Evolutionary conservation across 352 stramenopile genomes (phyloP), one percentile per base, ranked within the genome.

Genomic region (Pythium aristosporum): DNA sequence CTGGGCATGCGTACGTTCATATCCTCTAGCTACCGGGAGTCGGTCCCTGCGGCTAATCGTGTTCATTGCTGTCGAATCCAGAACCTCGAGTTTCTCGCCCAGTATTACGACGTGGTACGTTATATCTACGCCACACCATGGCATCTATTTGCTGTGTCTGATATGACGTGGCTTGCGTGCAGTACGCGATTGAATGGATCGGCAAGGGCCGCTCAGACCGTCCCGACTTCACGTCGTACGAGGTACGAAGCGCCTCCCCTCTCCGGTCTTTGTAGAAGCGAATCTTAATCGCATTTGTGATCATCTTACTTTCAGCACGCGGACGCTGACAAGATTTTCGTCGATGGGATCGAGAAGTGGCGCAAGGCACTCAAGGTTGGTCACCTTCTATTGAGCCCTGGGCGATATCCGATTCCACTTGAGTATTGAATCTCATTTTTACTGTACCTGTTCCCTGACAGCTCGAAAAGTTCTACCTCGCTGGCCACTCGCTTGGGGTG

Each of bases 161-260:
- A 16, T 42, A 3, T 2, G 37, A 42, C 2, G 37, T 42, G 10
- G 37, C 37, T 42, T 42, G 7, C 13, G 7, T 34, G 23, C 21
- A 90, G 82, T 91, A 89, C 23, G 80, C 82, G 21, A 65, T 91
- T 30, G 82, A 91, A 56, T 91, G 82, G 82, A 25, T 89, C 13
- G 82, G 82, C 44, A 80, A 78, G 23, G 82, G 80, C 12, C 76
- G 79, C 43, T 89, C 80, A 0, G 69, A 88, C 67, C 82, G 82
- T 4, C 82, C 82, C 5, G 69, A 77, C 8, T 87, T 88, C 50
- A 58, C 50, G 23, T 84, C 75, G 2, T 86, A 88, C 42, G 71
- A 85, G 58, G 82, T 91, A 62, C 6, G 36, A 5, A 30, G 25
- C 3, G 25, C 25, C 25, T 30, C 25, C 25, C 25, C 25, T 30